phyloP scores from a whole-genome alignment of 208 protist species.

The Endotrypanum monterogeii region DNA sequence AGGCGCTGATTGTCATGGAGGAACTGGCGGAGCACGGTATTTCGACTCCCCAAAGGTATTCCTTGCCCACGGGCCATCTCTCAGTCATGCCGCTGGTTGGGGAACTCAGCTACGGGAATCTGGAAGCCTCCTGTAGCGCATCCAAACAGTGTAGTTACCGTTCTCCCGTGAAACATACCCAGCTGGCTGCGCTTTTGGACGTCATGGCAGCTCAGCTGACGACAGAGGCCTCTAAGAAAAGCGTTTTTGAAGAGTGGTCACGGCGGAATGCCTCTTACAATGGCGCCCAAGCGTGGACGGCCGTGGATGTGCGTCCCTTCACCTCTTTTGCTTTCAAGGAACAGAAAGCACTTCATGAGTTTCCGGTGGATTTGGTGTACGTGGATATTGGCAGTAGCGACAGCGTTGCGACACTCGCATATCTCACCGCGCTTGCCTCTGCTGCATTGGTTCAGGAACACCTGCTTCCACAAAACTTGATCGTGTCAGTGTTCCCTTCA shows the following conservation, averaged over 20 bases:
- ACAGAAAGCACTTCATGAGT: constrained; percentile 9
- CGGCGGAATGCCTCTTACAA: background rate
- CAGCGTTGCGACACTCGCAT: constrained; percentile 26
- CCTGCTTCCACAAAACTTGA: constrained; percentile 22
- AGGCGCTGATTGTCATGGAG: constrained; percentile 9
- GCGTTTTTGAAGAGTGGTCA: constrained; percentile 14
- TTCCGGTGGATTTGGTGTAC: constrained; percentile 39
- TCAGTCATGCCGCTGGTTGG: constrained; percentile 11
- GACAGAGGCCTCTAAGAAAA: background rate
- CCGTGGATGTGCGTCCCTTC: constrained; percentile 4
- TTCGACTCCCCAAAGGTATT: background rate
- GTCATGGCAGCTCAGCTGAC: constrained; percentile 3
- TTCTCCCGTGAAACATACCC: background rate
- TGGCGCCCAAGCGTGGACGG: background rate
- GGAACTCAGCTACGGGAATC: background rate
- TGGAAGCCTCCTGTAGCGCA: constrained; percentile 7
- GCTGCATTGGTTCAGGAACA: background rate
- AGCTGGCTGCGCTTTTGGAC: background rate
- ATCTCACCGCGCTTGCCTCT: constrained; percentile 18
- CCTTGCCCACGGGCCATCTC: background rate
- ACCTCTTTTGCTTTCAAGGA: constrained; percentile 1
- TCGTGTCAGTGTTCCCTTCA: constrained; percentile 35
- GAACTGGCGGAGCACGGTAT: constrained; percentile 19
- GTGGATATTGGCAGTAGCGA: constrained; percentile 38
- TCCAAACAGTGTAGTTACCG: constrained; percentile 12